Evolutionary conservation across 495 filamentous ascomycete species (phyloP).

Genomic region (Penicillium angulare): DNA sequence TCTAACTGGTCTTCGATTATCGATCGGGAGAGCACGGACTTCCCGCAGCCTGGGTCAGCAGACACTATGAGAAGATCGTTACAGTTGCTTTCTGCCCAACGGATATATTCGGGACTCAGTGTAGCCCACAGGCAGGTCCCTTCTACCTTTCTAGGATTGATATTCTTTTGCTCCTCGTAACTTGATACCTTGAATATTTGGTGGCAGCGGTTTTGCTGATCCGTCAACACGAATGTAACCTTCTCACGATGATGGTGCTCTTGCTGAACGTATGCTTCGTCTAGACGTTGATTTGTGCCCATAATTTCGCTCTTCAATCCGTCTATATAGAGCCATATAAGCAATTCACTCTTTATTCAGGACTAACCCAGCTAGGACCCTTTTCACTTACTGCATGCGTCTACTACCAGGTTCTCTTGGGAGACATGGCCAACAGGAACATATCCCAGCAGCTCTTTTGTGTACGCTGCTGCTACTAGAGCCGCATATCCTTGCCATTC

Average conservation of each 20-base stretch:
- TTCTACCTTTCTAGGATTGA: constrained; percentile 25
- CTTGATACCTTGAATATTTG: constrained; percentile 25
- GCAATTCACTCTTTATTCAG: too few relatives aligned
- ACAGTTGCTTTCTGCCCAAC: constrained; percentile 22
- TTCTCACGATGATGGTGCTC: constrained; percentile 17
- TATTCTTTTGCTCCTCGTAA: constrained; percentile 29
- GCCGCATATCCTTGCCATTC: constrained; percentile 4
- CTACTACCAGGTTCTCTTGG: neutral
- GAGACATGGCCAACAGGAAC: neutral
- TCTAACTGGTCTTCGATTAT: constrained; percentile 30
- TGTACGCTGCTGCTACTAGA: constrained; percentile 3
- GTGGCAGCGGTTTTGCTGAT: constrained; percentile 23
- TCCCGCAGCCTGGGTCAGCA: constrained; percentile 46
- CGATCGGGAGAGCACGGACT: constrained; percentile 41
- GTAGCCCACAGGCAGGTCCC: constrained; percentile 30
- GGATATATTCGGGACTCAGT: constrained; percentile 27
- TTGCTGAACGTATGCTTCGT: constrained; percentile 9
- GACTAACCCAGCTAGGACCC: neutral
- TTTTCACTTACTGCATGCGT: neutral
- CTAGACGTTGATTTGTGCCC: constrained; percentile 26
- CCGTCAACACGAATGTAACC: constrained; percentile 11
- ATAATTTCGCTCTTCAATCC: neutral
- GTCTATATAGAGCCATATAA: too few relatives aligned
- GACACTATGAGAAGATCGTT: constrained; percentile 43
- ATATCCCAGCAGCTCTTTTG: constrained; percentile 6